These are phyloP conservation scores for Xylaria bambusicola DNA, from an alignment of 495 filamentous ascomycete species.

Conservation along the genomic window DNA sequence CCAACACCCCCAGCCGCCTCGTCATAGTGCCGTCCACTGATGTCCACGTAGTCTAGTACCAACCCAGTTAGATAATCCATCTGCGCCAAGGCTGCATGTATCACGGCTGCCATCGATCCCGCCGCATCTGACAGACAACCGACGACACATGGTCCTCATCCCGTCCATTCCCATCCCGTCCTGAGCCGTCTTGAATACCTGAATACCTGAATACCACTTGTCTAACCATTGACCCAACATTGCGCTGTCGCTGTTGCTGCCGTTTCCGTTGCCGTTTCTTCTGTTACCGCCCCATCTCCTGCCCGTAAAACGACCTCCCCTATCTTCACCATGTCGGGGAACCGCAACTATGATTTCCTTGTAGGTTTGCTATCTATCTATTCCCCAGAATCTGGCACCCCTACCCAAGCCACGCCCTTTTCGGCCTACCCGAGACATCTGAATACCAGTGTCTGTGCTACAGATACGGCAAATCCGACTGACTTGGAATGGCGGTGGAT, in stretches of 20 bases:
- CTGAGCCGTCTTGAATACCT: neutral
- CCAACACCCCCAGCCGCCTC: constrained; percentile 1
- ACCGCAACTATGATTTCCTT: constrained; percentile 97
- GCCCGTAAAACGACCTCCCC: constrained; percentile 26
- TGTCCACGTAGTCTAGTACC: constrained; percentile 25
- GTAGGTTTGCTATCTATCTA: constrained; percentile 67
- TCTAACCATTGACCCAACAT: constrained; percentile 5
- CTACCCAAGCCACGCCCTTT: constrained; percentile 4
- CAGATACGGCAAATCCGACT: neutral
- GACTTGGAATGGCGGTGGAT: constrained; percentile 9
- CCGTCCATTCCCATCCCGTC: neutral
- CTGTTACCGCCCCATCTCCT: neutral
- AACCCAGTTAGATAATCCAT: constrained; percentile 29
- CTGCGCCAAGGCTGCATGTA: constrained; percentile 29
- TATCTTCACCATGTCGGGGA: constrained; percentile 76
- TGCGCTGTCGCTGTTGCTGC: constrained; percentile 2
- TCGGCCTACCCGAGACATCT: constrained; percentile 10
- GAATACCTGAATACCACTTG: constrained; percentile 9
- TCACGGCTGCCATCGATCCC: constrained; percentile 19
- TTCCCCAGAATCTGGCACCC: no score
- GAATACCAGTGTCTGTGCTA: neutral
- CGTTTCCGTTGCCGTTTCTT: neutral
- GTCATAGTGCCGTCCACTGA: neutral
- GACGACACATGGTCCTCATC: constrained; percentile 1
- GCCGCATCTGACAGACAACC: constrained; percentile 17